Percentiles rank a stretch among this genome's conserved stretches.
Evolutionary conservation across 2,329 filamentous ascomycete genomes (phyloP).

Genomic region (Tetracladium maxilliforme): DNA sequence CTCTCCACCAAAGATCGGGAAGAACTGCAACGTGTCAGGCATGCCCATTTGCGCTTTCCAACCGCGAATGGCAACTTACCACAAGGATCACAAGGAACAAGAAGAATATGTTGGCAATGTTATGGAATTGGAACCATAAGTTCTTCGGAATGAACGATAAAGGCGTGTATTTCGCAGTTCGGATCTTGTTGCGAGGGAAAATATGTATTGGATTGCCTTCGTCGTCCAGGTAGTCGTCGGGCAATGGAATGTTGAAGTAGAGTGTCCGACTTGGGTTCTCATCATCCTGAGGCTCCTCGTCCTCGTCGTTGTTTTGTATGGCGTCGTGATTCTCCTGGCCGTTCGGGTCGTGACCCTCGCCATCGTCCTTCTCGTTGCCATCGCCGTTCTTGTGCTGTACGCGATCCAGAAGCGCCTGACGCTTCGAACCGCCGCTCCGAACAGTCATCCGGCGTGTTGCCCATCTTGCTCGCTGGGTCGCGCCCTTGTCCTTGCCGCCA

Average conservation of each 20-base stretch:
- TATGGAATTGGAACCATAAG: constrained; percentile 95
- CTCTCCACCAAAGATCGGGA: constrained; percentile 84
- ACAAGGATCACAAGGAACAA: constrained; percentile 87
- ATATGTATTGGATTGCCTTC: constrained; percentile 57
- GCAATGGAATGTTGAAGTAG: constrained; percentile 79
- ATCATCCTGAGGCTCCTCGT: constrained; percentile 21
- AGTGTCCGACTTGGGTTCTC: constrained; percentile 43
- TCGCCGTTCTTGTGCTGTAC: constrained; percentile 38
- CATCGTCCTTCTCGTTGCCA: constrained; percentile 12
- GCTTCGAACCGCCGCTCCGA: constrained; percentile 63
- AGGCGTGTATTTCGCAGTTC: constrained; percentile 94
- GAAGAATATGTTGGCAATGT: constrained; percentile 97
- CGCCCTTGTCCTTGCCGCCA: too few relatives aligned
- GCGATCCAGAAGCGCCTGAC: constrained; percentile 68
- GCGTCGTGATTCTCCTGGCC: constrained; percentile 17
- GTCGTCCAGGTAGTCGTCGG: constrained; percentile 61
- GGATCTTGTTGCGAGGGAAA: constrained; percentile 88
- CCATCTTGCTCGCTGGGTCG: constrained; percentile 65
- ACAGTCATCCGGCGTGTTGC: constrained; percentile 80
- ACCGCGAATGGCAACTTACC: constrained; percentile 40
- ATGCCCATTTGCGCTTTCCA: neutral
- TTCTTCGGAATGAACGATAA: constrained; percentile 94
- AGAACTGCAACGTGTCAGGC: constrained; percentile 51
- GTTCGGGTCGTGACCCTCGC: constrained; percentile 16
- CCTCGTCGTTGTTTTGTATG: constrained; percentile 19